Base-by-base conservation (phyloP, 2,329 filamentous ascomycete species). In the Talaromyces sp. region DNA sequence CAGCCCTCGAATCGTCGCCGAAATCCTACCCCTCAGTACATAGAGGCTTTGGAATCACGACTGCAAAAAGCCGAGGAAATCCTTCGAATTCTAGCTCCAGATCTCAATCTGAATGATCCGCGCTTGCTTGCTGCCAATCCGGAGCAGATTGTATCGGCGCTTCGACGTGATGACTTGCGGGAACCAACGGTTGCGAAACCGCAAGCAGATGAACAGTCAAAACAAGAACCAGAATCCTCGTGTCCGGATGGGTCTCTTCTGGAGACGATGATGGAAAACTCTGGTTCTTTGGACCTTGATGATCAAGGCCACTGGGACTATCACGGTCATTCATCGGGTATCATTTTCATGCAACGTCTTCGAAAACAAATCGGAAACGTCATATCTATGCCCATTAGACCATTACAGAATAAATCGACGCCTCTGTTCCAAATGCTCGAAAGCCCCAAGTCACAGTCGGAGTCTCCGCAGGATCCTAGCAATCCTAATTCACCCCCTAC, bases 261-360 rank as follows among this genome's bases (percentile, higher is more conserved):
- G 31, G 89, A 94, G 73, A 96, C 93, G 33, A 98, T 99, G 94
- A 93, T 98, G 65, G 91, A 94, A 74, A 91, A 91, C 49, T 92
- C 94, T 2, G 95, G 94, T 41, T 91, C 93, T 74, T 84, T 99
- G 19, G 94, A 98, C 72, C 84, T 98, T 39, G 93, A 96, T 71
- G 94, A 98, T 70, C 88, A 89, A 71, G 94, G 94, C 49, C 88
- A 95, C 71, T 96, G 93, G 88, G 93, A 98, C 77, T 99, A 97
- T 72, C 92, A 96, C 73, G 95, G 95, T 57, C 90, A 91, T 68
- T 97, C 94, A 0, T 98, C 95, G 0, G 93, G 94, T 2, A 86
- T 93, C 50, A 92, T 94, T 68, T 99, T 97, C 75, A 85, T 97
- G 70, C 87, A 88, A 68, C 88, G 91, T 63, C 89, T 99, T 85